Percentiles rank a stretch among this genome's conserved stretches.
These are phyloP conservation scores for Leptosphaerulina australis DNA, from an alignment of 2,329 filamentous ascomycete species.

Conservation along the genomic window DNA sequence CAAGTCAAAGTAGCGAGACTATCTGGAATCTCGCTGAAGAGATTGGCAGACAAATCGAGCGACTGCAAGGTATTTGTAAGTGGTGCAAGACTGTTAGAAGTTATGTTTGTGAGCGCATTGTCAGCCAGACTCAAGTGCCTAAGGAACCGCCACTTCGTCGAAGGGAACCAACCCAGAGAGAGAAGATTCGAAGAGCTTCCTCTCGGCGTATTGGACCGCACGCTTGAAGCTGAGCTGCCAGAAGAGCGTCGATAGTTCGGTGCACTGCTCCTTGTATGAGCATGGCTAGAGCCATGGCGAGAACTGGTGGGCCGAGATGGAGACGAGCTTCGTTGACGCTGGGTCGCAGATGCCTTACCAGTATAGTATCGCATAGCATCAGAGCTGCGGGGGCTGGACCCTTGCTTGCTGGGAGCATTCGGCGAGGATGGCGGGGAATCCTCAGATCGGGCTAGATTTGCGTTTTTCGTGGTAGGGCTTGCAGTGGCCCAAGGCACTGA, in stretches of 20 bases:
- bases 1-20: constrained; percentile 83
- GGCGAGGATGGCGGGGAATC: constrained; percentile 62
- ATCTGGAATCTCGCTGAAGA: constrained; percentile 93
- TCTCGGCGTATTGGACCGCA: constrained; percentile 58
- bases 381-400: constrained; percentile 56
- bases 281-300: constrained; percentile 69
- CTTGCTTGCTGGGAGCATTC: constrained; percentile 50
- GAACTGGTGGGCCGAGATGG: constrained; percentile 78
- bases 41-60: constrained; percentile 87
- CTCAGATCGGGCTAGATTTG: constrained; percentile 71
- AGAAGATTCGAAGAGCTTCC: constrained; percentile 81
- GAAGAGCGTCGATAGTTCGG: constrained; percentile 87
- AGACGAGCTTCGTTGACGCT: constrained; percentile 75
- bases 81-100: constrained; percentile 75
- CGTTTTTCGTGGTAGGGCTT: constrained; percentile 68
- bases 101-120: constrained; percentile 83
- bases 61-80: constrained; percentile 89
- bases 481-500: constrained; percentile 69
- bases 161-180: constrained; percentile 71
- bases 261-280: constrained; percentile 63
- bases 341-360: constrained; percentile 40
- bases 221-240: constrained; percentile 87
- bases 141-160: constrained; percentile 93
- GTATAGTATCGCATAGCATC: constrained; percentile 65
- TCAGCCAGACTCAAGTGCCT: constrained; percentile 90